These are phyloP conservation scores for Jatropha podagrica DNA, from an alignment of 441 rosid species.

Conservation along the genomic window DNA sequence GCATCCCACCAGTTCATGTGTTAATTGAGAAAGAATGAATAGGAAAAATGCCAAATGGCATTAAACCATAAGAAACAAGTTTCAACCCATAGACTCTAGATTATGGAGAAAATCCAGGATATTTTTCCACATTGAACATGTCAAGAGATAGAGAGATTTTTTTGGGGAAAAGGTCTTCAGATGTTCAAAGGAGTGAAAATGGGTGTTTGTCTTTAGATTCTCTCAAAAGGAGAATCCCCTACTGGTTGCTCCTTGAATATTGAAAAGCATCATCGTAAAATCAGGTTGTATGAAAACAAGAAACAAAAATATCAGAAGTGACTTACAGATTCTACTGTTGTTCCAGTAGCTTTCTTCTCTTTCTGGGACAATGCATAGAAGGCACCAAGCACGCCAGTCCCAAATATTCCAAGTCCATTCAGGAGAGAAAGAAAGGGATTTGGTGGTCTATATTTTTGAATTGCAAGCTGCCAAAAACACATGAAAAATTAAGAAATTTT, in stretches of 20 bases:
- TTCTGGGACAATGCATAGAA: constrained; percentile 72
- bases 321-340: constrained; percentile 69
- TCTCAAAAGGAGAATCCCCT: background rate
- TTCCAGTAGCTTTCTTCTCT: constrained; percentile 52
- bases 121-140: background rate
- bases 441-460: constrained; percentile 40
- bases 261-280: constrained; percentile 14
- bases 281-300: constrained; percentile 7
- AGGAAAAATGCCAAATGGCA: background rate
- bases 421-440: constrained; percentile 67
- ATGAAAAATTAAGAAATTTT: constrained; percentile 20
- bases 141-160: background rate
- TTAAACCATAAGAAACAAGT: background rate
- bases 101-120: background rate
- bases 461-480: constrained; percentile 46
- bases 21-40: constrained; percentile 12
- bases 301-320: constrained; percentile 17
- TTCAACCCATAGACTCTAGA: background rate
- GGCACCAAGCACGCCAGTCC: constrained; percentile 78
- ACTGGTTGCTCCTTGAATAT: constrained; percentile 2
- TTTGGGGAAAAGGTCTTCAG: background rate
- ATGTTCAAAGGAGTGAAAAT: background rate
- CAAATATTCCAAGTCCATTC: constrained; percentile 77
- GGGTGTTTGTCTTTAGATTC: background rate
- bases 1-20: constrained; percentile 26